Conservation (phyloP, 2,329 filamentous ascomycete species). For the Sporothrix schenckii region DNA sequence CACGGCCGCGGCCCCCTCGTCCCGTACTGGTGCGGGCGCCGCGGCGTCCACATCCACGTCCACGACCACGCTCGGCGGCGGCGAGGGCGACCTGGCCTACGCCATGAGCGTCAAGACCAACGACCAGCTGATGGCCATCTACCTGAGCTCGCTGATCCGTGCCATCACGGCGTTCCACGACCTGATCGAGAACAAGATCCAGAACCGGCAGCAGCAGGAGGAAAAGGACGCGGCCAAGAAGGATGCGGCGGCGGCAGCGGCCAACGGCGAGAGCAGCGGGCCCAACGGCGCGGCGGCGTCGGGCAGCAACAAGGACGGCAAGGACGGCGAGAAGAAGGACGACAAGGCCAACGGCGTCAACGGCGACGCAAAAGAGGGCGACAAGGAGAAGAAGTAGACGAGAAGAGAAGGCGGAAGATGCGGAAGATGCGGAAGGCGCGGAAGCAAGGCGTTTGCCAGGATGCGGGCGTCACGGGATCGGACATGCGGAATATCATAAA, state of each 20-base stretch:
- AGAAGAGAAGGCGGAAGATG: background rate
- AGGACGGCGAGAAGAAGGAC: slow-evolving; percentile 53
- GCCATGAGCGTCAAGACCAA: slow-evolving; percentile 99
- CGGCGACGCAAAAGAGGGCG: slow-evolving; percentile 53
- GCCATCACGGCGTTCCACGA: slow-evolving; percentile 99
- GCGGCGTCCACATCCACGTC: slow-evolving; percentile 44
- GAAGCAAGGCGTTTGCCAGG: background rate
- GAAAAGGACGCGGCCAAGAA: slow-evolving; percentile 87
- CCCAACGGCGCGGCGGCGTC: slow-evolving; percentile 45
- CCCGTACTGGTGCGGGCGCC: slow-evolving; percentile 54
- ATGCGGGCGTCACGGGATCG: background rate
- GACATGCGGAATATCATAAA: background rate
- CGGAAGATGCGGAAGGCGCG: too few relatives aligned
- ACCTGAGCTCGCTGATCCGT: slow-evolving; percentile 92
- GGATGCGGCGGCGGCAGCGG: slow-evolving; percentile 44
- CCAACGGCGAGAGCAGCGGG: slow-evolving; percentile 46
- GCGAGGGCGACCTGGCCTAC: slow-evolving; percentile 83
- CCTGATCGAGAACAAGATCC: slow-evolving; percentile 99
- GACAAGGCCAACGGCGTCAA: slow-evolving; percentile 44
- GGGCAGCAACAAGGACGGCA: slow-evolving; percentile 55
- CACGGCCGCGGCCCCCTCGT: slow-evolving; percentile 35
- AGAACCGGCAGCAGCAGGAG: slow-evolving; percentile 95
- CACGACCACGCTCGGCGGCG: slow-evolving; percentile 47
- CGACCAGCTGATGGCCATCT: slow-evolving; percentile 98
- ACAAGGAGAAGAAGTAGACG: slow-evolving; percentile 40